phyloP scores from a whole-genome alignment of 129 eudicot genomes.

The Flaveria bidentis region DNA sequence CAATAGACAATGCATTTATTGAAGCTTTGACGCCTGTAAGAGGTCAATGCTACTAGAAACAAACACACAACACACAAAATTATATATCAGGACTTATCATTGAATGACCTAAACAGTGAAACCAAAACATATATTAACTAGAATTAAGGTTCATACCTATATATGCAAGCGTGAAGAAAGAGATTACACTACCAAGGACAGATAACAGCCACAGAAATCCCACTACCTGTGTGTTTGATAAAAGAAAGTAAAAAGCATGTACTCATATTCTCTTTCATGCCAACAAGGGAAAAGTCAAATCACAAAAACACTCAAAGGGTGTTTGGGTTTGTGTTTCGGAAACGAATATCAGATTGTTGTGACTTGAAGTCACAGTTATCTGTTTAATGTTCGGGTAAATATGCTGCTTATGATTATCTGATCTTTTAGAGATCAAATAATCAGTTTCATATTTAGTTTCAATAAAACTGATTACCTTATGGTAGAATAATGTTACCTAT shows the following conservation, averaged over 20 bases:
- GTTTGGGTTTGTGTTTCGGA: neutral
- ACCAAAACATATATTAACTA: constrained; percentile 3
- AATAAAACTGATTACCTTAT: neutral
- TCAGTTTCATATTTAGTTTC: neutral
- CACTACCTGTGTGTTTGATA: constrained; percentile 64
- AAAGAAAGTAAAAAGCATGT: neutral
- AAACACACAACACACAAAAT: constrained; percentile 5
- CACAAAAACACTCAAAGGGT: neutral
- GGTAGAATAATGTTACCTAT: neutral
- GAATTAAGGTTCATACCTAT: constrained; percentile 58
- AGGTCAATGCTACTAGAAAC: constrained; percentile 17
- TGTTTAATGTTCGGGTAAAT: neutral
- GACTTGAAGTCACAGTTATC: neutral
- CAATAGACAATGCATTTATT: constrained; percentile 2
- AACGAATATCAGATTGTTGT: neutral
- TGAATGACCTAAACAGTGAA: constrained; percentile 13
- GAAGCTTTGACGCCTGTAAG: neutral
- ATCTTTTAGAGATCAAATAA: neutral
- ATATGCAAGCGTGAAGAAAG: constrained; percentile 85
- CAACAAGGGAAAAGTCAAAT: constrained; percentile 2
- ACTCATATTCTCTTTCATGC: constrained; percentile 18
- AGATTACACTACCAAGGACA: constrained; percentile 73
- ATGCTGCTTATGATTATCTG: neutral
- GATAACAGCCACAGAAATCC: constrained; percentile 89
- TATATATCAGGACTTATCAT: constrained; percentile 2